Percentiles rank a stretch among this genome's conserved stretches.
phyloP scores from a whole-genome alignment of 1,284 basidiomycete genomes.

The Fomitopsis betulina region DNA sequence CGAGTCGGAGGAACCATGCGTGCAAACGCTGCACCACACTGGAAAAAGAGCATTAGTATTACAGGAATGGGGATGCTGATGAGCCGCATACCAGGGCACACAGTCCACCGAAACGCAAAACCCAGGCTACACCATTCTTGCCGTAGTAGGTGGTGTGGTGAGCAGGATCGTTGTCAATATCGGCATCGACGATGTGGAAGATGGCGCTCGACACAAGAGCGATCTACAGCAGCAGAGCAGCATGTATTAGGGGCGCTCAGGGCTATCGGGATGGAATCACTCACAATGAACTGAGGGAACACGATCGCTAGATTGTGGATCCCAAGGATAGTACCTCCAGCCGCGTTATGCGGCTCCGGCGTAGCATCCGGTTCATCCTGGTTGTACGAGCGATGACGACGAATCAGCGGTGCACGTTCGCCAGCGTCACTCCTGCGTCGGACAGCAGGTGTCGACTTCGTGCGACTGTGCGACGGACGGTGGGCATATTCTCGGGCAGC shows the following conservation, averaged over 20 bases:
- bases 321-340: conserved; percentile 92
- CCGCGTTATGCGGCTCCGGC: conserved; percentile 44
- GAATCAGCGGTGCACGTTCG: conserved; percentile 52
- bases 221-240: conserved; percentile 46
- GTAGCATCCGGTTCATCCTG: conserved; percentile 46
- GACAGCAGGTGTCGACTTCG: conserved; percentile 38
- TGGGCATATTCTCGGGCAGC: conserved; percentile 17
- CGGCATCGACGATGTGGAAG: conserved; percentile 72
- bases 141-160: conserved; percentile 62
- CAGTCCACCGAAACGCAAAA: conserved; percentile 86
- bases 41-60: conserved; percentile 2
- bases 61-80: not conserved
- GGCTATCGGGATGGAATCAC: not conserved
- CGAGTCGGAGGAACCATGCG: conserved; percentile 82
- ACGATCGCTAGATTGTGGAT: conserved; percentile 96
- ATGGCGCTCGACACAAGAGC: conserved; percentile 87
- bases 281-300: conserved; percentile 85
- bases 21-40: conserved; percentile 68
- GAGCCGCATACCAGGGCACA: conserved; percentile 60
- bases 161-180: conserved; percentile 33
- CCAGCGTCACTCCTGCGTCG: conserved; percentile 17
- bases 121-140: conserved; percentile 90
- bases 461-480: conserved; percentile 39
- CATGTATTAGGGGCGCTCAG: not conserved
- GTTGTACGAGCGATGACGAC: conserved; percentile 57